Evolutionary conservation across 768 basidiomycete species (phyloP).

Genomic region (Panus rudis): DNA sequence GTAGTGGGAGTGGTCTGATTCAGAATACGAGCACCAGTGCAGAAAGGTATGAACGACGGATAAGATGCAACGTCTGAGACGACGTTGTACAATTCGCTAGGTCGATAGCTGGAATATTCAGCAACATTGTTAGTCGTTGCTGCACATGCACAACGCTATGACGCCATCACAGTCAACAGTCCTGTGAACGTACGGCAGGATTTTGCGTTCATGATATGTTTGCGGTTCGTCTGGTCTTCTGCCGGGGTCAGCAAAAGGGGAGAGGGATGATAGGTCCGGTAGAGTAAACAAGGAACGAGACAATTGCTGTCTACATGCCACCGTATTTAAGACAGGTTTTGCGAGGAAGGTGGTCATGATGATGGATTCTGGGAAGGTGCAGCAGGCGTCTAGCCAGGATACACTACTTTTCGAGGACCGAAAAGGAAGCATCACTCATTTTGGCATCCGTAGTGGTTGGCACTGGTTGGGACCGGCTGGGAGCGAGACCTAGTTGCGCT

Average conservation of each 20-base stretch:
- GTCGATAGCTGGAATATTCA: conserved; percentile 53
- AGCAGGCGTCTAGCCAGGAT: too few relatives aligned
- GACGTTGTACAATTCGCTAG: conserved; percentile 72
- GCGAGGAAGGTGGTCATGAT: too few relatives aligned
- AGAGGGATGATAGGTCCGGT: conserved; percentile 40
- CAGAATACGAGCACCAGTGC: conserved; percentile 66
- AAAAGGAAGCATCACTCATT: too few relatives aligned
- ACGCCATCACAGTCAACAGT: too few relatives aligned
- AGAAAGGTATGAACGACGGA: conserved; percentile 83
- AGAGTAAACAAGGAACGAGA: conserved; percentile 9
- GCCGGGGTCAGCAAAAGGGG: conserved; percentile 27
- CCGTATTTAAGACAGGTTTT: too few relatives aligned
- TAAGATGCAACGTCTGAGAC: conserved; percentile 89
- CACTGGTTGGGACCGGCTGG: too few relatives aligned
- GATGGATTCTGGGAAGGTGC: too few relatives aligned
- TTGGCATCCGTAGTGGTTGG: too few relatives aligned
- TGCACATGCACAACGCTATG: conserved; percentile 5
- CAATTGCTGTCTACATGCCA: neutral
- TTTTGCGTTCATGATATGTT: conserved; percentile 75
- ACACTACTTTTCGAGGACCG: too few relatives aligned
- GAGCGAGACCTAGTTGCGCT: too few relatives aligned
- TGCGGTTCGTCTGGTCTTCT: conserved; percentile 36
- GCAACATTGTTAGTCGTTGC: conserved; percentile 7
- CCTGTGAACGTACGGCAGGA: conserved; percentile 72
- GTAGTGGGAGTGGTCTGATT: conserved; percentile 21